Conservation (phyloP, 2,329 filamentous ascomycete species). For the Pseudogymnoascus sp. region DNA sequence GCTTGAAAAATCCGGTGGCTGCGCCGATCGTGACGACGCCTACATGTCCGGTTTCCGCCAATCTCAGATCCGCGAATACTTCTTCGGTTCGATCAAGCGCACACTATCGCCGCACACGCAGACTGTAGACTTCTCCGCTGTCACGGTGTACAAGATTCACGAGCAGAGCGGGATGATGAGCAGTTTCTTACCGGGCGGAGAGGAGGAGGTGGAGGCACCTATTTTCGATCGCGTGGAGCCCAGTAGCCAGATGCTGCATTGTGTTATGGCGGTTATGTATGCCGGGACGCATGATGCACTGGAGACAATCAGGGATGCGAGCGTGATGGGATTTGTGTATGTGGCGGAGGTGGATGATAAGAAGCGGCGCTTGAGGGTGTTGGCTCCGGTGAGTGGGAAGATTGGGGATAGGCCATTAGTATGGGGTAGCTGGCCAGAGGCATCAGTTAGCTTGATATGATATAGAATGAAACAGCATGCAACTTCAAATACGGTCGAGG, state of each 20-base stretch:
- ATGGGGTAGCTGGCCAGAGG: conserved; percentile 81
- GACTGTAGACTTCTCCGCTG: conserved; percentile 66
- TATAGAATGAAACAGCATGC: neutral
- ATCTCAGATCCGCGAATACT: conserved; percentile 80
- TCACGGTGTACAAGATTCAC: conserved; percentile 65
- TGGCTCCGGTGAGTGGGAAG: conserved; percentile 76
- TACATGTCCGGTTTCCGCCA: conserved; percentile 71
- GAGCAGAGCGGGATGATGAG: conserved; percentile 32
- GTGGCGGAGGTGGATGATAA: conserved; percentile 85
- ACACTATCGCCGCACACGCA: conserved; percentile 83
- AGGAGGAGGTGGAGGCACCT: conserved; percentile 26
- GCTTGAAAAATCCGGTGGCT: conserved; percentile 78
- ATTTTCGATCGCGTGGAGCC: conserved; percentile 58
- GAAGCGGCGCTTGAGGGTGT: conserved; percentile 68
- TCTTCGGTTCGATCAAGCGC: conserved; percentile 74
- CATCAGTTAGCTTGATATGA: conserved; percentile 46
- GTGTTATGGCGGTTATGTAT: conserved; percentile 77
- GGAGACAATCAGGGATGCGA: conserved; percentile 68
- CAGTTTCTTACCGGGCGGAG: conserved; percentile 29
- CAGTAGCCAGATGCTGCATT: conserved; percentile 65
- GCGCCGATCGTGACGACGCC: conserved; percentile 63
- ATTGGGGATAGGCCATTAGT: conserved; percentile 74
- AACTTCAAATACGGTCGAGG: neutral
- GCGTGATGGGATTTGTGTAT: conserved; percentile 87
- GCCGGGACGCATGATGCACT: conserved; percentile 61